A percentile compares a stretch with the other conserved stretches of the same genome.
phyloP scores from a whole-genome alignment of 2,329 filamentous ascomycete species.

The Hypoxylon sp. region DNA sequence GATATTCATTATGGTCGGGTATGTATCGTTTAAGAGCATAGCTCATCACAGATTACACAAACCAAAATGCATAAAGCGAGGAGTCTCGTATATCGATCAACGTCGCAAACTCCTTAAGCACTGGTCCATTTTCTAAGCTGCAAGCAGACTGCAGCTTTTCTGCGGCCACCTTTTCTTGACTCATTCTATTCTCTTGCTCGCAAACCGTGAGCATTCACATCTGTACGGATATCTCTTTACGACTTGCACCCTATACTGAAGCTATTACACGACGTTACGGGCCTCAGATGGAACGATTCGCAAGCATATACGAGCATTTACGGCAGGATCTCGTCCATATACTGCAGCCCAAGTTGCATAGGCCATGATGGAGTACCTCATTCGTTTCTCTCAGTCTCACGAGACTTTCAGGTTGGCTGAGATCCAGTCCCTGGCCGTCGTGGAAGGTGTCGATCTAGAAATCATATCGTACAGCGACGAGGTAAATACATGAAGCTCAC shows the following conservation, averaged over 20 bases:
- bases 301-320: constrained; percentile 8
- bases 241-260: constrained; percentile 1
- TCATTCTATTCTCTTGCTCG: constrained; percentile 3
- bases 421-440: constrained; percentile 77
- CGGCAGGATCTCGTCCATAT: constrained; percentile 9
- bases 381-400: constrained; percentile 88
- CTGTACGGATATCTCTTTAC: not conserved
- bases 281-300: constrained; percentile 34
- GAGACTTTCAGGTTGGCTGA: constrained; percentile 91
- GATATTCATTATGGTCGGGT: too few relatives aligned
- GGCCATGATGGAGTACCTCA: constrained; percentile 74
- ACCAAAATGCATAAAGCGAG: constrained; percentile 16
- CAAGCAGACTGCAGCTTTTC: constrained; percentile 26
- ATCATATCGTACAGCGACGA: constrained; percentile 77
- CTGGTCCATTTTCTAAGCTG: constrained; percentile 32
- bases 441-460: constrained; percentile 72
- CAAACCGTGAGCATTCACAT: not conserved
- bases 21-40: too few relatives aligned
- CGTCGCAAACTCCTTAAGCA: constrained; percentile 29
- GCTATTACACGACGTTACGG: not conserved
- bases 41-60: too few relatives aligned
- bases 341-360: constrained; percentile 1
- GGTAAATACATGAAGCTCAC: constrained; percentile 59
- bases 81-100: constrained; percentile 5
- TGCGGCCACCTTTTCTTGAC: constrained; percentile 4